Base-by-base conservation (phyloP, 2,329 filamentous ascomycete species). In the Sclerotinia trifoliorum region DNA sequence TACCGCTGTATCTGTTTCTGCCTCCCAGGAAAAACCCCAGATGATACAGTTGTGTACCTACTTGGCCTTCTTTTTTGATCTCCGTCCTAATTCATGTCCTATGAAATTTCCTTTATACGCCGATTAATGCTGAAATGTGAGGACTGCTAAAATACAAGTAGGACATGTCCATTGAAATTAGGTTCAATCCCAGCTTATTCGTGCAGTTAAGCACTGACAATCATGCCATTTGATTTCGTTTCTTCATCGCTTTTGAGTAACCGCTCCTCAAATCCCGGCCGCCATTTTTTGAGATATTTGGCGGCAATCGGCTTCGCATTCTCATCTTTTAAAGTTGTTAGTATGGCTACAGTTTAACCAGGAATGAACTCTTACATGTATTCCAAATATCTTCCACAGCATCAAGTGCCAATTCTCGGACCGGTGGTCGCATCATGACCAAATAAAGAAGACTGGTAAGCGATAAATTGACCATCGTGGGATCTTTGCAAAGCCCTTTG, bases 351-450 rank as follows among this genome's bases (percentile, higher is more conserved):
- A 60, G 44, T 19, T 39, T 48, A n/a, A 24, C 1, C 21, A 71
- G 52, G 65, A 64, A 29, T 35, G 24, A 68, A 49, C 1, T 82
- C 86, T 80, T 80, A 88, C 86, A 90, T 70, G 88, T 87, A 21
- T 82, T 80, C 86, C 88, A 90, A 70, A 90, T 86, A 70, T 86
- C 87, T 74, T 89, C 85, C 66, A 91, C 84, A 1, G 85, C 84
- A 74, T 90, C 87, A 57, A 91, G 80, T 42, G 88, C 87, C 70
- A 87, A 80, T 70, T 88, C 84, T 74, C 86, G 83, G 29, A 86
- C 84, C 3, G 88, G 88, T 57, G 88, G 88, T 65, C 86, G 83
- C 83, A 90, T 87, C 80, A 90, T 88, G 57, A 88, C 86, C 75
- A 90, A 78, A 72, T 90, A 91, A 71, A 90, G 78, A 70, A 91